Conservation (phyloP, 768 basidiomycete species). For the Erythrobasidium yunnanense region DNA sequence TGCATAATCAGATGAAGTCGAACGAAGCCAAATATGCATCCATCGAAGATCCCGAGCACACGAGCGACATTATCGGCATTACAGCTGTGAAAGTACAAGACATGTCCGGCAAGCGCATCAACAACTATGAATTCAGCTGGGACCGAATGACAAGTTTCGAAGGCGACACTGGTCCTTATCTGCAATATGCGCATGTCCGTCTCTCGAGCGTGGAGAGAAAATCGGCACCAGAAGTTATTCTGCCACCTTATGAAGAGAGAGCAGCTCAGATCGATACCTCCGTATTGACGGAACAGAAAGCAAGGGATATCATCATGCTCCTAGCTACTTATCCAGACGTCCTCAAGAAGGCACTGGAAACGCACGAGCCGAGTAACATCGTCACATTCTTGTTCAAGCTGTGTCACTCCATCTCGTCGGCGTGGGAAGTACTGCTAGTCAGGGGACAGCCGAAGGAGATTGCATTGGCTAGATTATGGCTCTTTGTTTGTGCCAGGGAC, state of each 20-base stretch:
- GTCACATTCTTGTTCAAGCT: conserved; percentile 82
- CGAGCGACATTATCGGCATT: conserved; percentile 74
- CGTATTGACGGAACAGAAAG: conserved; percentile 61
- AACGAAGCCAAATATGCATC: conserved; percentile 85
- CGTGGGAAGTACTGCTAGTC: conserved; percentile 83
- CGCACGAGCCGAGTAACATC: conserved; percentile 77
- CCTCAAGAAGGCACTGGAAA: conserved; percentile 70
- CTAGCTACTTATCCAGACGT: conserved; percentile 84
- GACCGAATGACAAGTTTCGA: conserved; percentile 89
- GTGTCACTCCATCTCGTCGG: conserved; percentile 71
- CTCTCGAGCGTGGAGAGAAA: conserved; percentile 81
- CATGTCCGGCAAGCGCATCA: conserved; percentile 47
- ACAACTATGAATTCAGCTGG: conserved; percentile 93
- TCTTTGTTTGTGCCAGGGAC: conserved; percentile 78
- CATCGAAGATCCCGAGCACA: conserved; percentile 73
- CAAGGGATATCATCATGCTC: conserved; percentile 74
- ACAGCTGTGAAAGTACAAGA: conserved; percentile 87
- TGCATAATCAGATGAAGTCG: conserved; percentile 93
- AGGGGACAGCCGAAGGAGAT: conserved; percentile 66
- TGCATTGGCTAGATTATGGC: conserved; percentile 72
- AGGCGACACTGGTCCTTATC: conserved; percentile 79
- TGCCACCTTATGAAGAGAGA: conserved; percentile 51
- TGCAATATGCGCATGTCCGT: conserved; percentile 93
- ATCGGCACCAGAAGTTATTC: conserved; percentile 66
- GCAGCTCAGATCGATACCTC: conserved; percentile 53